Evolutionary conservation across 352 stramenopile species (phyloP), one percentile per base, ranked within the genome.

Genomic region (Phytophthora hybrid): DNA sequence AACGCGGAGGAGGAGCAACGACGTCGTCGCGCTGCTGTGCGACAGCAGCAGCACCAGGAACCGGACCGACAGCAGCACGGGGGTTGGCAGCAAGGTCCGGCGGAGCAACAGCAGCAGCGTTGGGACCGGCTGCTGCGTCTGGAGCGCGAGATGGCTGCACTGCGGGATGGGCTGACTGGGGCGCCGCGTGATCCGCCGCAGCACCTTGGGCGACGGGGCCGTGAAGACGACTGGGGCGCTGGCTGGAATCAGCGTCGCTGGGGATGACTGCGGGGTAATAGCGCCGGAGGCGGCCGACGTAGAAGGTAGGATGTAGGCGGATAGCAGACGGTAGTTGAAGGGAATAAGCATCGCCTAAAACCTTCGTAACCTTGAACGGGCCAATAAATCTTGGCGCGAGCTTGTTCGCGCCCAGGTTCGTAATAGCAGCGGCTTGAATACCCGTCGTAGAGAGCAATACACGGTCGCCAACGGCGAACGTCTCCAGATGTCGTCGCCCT

Each of bases 221-320:
- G 37, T 44, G 37, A 14, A 44, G 37, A 16, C 37, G 37, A 44
- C 37, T 44, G 37, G 31, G 26, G 18, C 1, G 52, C 34, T 57
- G 37, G 62, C 6, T 39, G 8, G 32, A 49, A 21, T 3, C n/a
- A 51, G 32, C 55, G 55, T 47, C 37, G 19, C 19, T 52, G 19
- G 37, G 56, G 5, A 63, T 63, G 51, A 29, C 16, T 19, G 56
- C 31, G 0, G 32, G 54, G 49, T 23, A 47, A 23, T 76, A 76
- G 11, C 49, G 57, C 13, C 68, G 57, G 1, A 76, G 39, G 1
- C 57, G 59, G 34, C 63, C 46, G 18, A 76, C 63, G 39, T 72
- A 65, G 51, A 69, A 76, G 21, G 63, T 73, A 47, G 56, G 57
- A 60, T 76, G 69, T 9, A 76, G 32, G 5, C 59, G 47, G 19